A percentile compares a stretch with the other conserved stretches of the same genome.
phyloP scores from a whole-genome alignment of 2,329 filamentous ascomycete genomes.

The Catunica adiposa region DNA sequence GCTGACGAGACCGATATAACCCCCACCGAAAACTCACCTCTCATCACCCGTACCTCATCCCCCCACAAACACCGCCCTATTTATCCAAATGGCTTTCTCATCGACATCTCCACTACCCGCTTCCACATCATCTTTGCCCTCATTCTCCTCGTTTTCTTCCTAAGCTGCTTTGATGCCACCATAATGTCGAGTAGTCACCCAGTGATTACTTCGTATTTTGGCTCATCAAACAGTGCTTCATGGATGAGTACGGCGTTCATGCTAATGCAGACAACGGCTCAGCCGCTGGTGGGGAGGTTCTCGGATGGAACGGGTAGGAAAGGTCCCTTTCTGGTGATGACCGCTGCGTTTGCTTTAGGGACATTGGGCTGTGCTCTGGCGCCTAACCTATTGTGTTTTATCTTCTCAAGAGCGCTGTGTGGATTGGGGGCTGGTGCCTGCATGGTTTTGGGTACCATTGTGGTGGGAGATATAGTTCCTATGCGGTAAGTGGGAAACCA shows the following conservation, averaged over 20 bases:
- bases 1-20: neutral
- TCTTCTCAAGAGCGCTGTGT: conserved; percentile 51
- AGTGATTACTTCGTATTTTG: conserved; percentile 66
- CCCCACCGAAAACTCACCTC: neutral
- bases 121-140: conserved; percentile 49
- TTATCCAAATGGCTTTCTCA: conserved; percentile 20
- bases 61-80: neutral
- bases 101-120: conserved; percentile 29
- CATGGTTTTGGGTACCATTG: conserved; percentile 51
- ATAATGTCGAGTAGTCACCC: conserved; percentile 71
- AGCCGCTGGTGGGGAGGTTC: conserved; percentile 56
- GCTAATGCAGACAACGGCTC: conserved; percentile 58
- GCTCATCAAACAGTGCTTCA: conserved; percentile 60
- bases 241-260: conserved; percentile 71
- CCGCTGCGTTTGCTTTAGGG: conserved; percentile 45
- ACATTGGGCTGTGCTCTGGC: conserved; percentile 57
- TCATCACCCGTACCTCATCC: neutral
- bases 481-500: conserved; percentile 37
- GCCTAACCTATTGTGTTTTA: conserved; percentile 50
- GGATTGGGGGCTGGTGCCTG: conserved; percentile 59
- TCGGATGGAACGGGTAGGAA: conserved; percentile 60
- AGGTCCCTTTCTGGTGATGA: conserved; percentile 44
- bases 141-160: conserved; percentile 40
- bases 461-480: conserved; percentile 57
- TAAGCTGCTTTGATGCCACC: conserved; percentile 55